Conservation (phyloP, 177 flowering plant genomes). For the Vitis hybrid region DNA sequence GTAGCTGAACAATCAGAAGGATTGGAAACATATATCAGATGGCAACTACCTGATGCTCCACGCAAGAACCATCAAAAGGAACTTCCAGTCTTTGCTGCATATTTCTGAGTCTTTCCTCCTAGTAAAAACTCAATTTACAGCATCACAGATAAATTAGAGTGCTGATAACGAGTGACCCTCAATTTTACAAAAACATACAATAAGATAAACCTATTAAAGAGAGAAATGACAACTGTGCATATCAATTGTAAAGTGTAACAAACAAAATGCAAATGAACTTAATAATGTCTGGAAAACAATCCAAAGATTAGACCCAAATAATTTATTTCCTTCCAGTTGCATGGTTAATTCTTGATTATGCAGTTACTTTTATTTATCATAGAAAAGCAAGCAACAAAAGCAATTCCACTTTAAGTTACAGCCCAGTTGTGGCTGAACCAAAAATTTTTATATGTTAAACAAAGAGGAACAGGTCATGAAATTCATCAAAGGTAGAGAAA, state of each 20-base stretch:
- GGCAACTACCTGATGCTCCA: slow-evolving; percentile 79
- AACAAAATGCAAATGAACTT: neutral
- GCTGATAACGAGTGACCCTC: neutral
- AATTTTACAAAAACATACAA: neutral
- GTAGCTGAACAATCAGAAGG: neutral
- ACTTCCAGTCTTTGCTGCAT: slow-evolving; percentile 68
- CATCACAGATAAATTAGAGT: slow-evolving; percentile 1
- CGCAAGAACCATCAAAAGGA: slow-evolving; percentile 76
- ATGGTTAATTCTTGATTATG: too few species aligned
- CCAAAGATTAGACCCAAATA: too few species aligned
- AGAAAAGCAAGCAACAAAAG: too few species aligned
- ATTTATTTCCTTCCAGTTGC: too few species aligned
- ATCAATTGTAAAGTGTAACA: neutral
- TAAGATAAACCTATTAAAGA: neutral
- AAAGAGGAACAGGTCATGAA: too few species aligned
- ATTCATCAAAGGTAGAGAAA: too few species aligned
- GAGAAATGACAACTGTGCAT: neutral
- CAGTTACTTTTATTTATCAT: too few species aligned
- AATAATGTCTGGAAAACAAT: neutral
- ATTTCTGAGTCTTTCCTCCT: slow-evolving; percentile 78
- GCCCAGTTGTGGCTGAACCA: too few species aligned
- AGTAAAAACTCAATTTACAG: slow-evolving; percentile 13
- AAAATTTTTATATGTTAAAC: too few species aligned
- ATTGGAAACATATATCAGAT: neutral
- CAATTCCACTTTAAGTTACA: too few species aligned